Base-by-base conservation (phyloP, 1,284 basidiomycete species). In the Ustilago cynodontis region DNA sequence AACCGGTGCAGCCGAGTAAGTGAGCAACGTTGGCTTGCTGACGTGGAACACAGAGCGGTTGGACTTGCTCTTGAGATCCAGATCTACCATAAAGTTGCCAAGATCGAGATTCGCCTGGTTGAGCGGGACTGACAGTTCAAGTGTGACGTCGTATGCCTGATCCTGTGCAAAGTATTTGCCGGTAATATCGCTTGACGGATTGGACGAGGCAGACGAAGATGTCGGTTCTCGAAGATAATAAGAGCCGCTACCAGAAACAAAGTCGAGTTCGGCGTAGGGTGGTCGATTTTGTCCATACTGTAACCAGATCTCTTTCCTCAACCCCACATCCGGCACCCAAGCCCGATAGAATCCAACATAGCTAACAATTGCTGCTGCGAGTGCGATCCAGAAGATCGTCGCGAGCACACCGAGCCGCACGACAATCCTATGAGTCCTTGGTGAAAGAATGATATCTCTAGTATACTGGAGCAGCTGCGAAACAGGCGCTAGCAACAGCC, bases 291-390 rank as follows among this genome's bases (percentile, higher is more conserved):
- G 61, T 20, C 81, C 81, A 45, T 84, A 81, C 50, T 84, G 78
- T 28, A 86, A 67, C 74, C 77, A 81, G 13, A 86, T 72, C n/a
- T 80, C 74, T 47, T 82, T 78, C 6, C 73, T 41, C 5, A 81
- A 53, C 5, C 81, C 76, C 4, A 81, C 76, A 22, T 81, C 69
- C 5, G 84, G 84, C 10, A 85, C 82, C 83, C 84, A 86, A 4
- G 80, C 79, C 35, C 82, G 65, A 55, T 85, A 85, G 66, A 86
- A 86, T 16, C 82, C 82, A 31, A 81, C 62, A 52, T 85, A 86
- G 41, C 80, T 82, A 22, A 80, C 22, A 14, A 86, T 55, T 7
- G 84, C 83, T 16, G 79, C 59, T 0, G 61, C 71, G 1, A 86
- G 59, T 5, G 80, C 80, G 11, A 79, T 41, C 68, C 72, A 76